Conservation (phyloP, 2,329 filamentous ascomycete genomes). For the Teratosphaeria pseudoeucalypti region DNA sequence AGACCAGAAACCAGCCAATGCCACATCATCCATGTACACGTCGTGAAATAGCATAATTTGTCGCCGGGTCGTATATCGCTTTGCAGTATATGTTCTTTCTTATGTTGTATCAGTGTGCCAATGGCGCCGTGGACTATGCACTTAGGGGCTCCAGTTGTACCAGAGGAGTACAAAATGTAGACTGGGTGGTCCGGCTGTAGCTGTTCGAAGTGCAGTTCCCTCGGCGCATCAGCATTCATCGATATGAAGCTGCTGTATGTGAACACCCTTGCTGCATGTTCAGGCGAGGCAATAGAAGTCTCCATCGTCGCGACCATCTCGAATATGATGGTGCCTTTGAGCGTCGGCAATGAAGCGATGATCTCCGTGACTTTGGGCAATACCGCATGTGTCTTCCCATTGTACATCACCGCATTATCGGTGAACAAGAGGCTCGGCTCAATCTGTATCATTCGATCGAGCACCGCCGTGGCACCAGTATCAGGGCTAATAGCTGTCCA, state of each 20-base stretch:
- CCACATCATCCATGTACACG: slow-evolving; percentile 99
- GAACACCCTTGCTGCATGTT: slow-evolving; percentile 2
- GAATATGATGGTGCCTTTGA: slow-evolving; percentile 66
- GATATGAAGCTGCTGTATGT: slow-evolving; percentile 23
- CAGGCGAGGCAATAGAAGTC: slow-evolving; percentile 21
- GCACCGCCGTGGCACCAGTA: slow-evolving; percentile 79
- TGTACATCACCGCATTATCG: slow-evolving; percentile 83
- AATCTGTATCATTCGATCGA: slow-evolving; percentile 81
- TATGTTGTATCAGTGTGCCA: slow-evolving; percentile 88
- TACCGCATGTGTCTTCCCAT: slow-evolving; percentile 79
- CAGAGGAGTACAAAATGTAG: slow-evolving; percentile 88
- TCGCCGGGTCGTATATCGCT: slow-evolving; percentile 65
- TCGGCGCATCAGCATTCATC: slow-evolving; percentile 27
- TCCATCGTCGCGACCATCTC: slow-evolving; percentile 45
- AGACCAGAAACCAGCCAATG: slow-evolving; percentile 88
- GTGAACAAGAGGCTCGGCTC: slow-evolving; percentile 72
- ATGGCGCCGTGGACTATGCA: slow-evolving; percentile 88
- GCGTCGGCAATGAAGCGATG: slow-evolving; percentile 52
- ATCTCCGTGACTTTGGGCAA: slow-evolving; percentile 71
- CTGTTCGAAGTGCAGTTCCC: slow-evolving; percentile 52
- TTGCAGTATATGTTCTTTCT: slow-evolving; percentile 88
- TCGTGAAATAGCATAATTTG: slow-evolving; percentile 85
- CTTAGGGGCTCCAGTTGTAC: slow-evolving; percentile 79
- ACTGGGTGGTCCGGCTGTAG: slow-evolving; percentile 77
- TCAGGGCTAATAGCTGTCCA: slow-evolving; percentile 94